Conservation (phyloP, 2,329 filamentous ascomycete species). For the Epichloe baconii region DNA sequence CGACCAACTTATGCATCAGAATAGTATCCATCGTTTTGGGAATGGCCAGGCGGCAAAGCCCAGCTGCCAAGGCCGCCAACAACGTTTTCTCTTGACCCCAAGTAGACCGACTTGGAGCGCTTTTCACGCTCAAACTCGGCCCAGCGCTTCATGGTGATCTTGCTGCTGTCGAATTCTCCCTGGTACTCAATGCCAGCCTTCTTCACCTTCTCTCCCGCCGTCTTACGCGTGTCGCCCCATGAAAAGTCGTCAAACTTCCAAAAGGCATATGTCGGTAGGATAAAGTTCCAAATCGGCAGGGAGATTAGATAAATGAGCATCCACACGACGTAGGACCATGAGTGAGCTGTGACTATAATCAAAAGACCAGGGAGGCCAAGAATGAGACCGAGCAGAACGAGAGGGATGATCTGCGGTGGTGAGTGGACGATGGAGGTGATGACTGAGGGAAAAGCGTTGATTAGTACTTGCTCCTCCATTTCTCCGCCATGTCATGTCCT, state of each 20-base stretch:
- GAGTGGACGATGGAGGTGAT: slow-evolving; percentile 70
- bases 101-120: slow-evolving; percentile 35
- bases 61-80: slow-evolving; percentile 27
- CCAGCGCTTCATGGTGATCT: slow-evolving; percentile 99
- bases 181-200: slow-evolving; percentile 78
- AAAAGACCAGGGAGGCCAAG: slow-evolving; percentile 85
- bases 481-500: background rate
- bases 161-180: slow-evolving; percentile 94
- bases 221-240: slow-evolving; percentile 97
- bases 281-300: slow-evolving; percentile 93
- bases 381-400: slow-evolving; percentile 79
- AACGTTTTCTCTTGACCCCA: slow-evolving; percentile 39
- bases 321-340: slow-evolving; percentile 84
- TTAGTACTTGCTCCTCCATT: background rate
- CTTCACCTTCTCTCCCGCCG: slow-evolving; percentile 76
- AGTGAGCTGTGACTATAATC: slow-evolving; percentile 87
- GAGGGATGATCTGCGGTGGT: slow-evolving; percentile 74
- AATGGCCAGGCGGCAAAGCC: slow-evolving; percentile 29
- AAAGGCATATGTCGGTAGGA: slow-evolving; percentile 86
- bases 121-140: slow-evolving; percentile 77
- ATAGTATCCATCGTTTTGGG: slow-evolving; percentile 42
- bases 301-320: slow-evolving; percentile 94
- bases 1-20: slow-evolving; percentile 29
- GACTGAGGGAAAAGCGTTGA: slow-evolving; percentile 33
- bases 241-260: slow-evolving; percentile 99